A percentile compares a stretch with the other conserved stretches of the same genome.
Conservation (phyloP, 73 alveolate genomes). For the Tetrahymena borealis region DNA sequence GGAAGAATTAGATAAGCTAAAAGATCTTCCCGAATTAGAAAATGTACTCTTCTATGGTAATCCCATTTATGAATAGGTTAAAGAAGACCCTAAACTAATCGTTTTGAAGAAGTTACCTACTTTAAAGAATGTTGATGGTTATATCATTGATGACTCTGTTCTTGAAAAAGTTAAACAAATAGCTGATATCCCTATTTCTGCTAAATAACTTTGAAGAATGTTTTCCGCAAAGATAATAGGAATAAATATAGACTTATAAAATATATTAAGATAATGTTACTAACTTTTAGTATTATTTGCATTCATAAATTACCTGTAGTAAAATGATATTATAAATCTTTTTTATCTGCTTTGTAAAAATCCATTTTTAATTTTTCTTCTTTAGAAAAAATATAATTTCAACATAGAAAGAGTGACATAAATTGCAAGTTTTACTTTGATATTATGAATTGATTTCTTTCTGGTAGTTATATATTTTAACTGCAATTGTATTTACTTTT, state of each 20-base stretch:
- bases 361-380: too few species aligned
- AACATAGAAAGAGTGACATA: too few species aligned
- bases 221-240: background rate
- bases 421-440: too few species aligned
- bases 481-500: too few species aligned
- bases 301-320: background rate
- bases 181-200: slow-evolving; percentile 42
- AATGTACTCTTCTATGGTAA: slow-evolving; percentile 80
- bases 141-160: slow-evolving; percentile 54
- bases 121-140: slow-evolving; percentile 81
- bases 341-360: too few species aligned
- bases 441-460: too few species aligned
- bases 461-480: too few species aligned
- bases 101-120: slow-evolving; percentile 83
- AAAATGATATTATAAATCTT: background rate
- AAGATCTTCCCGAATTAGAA: slow-evolving; percentile 75
- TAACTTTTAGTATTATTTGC: too few species aligned
- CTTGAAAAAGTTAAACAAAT: slow-evolving; percentile 58
- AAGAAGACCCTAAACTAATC: slow-evolving; percentile 78
- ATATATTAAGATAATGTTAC: too few species aligned
- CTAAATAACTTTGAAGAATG: background rate
- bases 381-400: too few species aligned
- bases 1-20: slow-evolving; percentile 87
- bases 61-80: slow-evolving; percentile 79
- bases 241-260: background rate